Evolutionary conservation across 352 stramenopile species (phyloP).

Genomic region (Phytophthora syringae): DNA sequence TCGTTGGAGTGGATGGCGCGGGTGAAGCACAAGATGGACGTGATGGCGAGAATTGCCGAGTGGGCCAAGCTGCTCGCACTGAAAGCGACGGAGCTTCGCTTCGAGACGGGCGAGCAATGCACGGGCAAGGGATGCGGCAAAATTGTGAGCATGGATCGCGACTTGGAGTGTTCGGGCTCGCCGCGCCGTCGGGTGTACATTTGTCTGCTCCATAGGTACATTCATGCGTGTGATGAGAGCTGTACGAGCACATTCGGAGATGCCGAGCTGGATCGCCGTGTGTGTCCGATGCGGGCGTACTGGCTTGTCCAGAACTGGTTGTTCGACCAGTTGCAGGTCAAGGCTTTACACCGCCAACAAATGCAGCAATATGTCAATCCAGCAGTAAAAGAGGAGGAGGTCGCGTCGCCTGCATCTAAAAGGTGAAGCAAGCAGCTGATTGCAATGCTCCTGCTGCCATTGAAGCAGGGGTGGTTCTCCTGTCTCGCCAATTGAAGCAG

Average conservation of each 20-base stretch:
- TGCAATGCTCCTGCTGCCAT: not conserved
- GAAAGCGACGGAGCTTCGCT: conserved; percentile 69
- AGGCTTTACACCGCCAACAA: conserved; percentile 19
- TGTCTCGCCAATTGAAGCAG: not conserved
- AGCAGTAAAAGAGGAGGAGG: conserved; percentile 12
- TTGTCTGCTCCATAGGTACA: conserved; percentile 81
- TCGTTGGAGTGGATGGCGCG: conserved; percentile 85
- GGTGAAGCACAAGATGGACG: conserved; percentile 89
- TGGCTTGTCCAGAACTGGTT: conserved; percentile 86
- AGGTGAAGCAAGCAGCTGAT: conserved; percentile 22
- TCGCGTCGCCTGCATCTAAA: no score
- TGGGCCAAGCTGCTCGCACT: conserved; percentile 73
- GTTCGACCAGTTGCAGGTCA: conserved; percentile 66
- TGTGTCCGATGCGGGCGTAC: conserved; percentile 75
- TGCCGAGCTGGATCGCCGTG: conserved; percentile 64
- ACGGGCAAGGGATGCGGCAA: conserved; percentile 68
- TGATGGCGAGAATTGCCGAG: conserved; percentile 79
- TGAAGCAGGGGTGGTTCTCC: not conserved
- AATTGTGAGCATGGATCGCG: conserved; percentile 84
- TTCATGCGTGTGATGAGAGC: conserved; percentile 78
- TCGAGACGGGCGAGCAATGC: conserved; percentile 75
- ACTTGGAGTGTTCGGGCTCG: conserved; percentile 78
- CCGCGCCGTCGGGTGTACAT: conserved; percentile 75
- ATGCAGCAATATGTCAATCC: conserved; percentile 13
- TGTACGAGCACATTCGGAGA: conserved; percentile 73